Conservation (phyloP, 2,329 filamentous ascomycete species). For the Orbilia blumenaviensis region DNA sequence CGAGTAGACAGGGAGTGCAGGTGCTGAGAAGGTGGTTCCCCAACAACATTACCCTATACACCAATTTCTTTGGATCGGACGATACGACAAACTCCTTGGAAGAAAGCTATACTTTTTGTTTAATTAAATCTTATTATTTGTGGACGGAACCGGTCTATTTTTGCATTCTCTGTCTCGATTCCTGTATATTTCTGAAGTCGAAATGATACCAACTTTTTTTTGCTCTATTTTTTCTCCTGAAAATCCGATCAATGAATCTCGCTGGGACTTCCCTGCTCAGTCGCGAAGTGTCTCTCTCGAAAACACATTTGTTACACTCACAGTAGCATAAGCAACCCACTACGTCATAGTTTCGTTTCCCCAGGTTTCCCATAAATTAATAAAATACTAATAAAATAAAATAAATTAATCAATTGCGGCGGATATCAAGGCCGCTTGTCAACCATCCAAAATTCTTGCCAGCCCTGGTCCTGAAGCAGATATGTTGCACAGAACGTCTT, state of each 20-base stretch:
- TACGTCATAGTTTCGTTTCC: slow-evolving; percentile 4
- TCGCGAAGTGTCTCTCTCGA: background rate
- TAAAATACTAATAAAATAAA: background rate
- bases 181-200: slow-evolving; percentile 33
- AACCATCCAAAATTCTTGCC: background rate
- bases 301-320: background rate
- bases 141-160: slow-evolving; percentile 15
- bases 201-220: slow-evolving; percentile 39
- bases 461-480: background rate
- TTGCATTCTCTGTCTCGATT: slow-evolving; percentile 5
- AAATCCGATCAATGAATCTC: background rate
- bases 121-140: slow-evolving; percentile 9
- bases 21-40: background rate
- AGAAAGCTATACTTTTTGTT: slow-evolving; percentile 5
- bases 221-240: background rate
- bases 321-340: background rate
- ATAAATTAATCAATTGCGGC: background rate
- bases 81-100: slow-evolving; percentile 4
- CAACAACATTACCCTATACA: background rate
- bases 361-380: background rate
- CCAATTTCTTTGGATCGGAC: slow-evolving; percentile 5
- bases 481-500: slow-evolving; percentile 10
- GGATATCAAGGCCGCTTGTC: background rate
- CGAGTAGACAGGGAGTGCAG: background rate
- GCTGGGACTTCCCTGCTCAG: background rate